phyloP scores from a whole-genome alignment of 2,329 filamentous ascomycete genomes.

The Nigrospora sphaerica region DNA sequence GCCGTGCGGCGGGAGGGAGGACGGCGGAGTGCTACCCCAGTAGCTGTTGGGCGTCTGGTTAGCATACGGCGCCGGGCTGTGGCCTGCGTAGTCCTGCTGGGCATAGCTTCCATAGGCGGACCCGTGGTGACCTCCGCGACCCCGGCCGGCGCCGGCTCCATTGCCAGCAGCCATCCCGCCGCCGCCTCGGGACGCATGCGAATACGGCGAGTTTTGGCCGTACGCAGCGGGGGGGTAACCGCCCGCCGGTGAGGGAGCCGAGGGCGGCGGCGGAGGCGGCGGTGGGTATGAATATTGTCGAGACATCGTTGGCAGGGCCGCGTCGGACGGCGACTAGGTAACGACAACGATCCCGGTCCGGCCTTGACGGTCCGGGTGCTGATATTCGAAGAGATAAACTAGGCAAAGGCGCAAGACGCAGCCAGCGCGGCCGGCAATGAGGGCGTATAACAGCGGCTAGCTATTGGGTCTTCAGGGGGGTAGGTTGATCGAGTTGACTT shows the following conservation, averaged over 20 bases:
- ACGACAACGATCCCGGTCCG: too few species aligned
- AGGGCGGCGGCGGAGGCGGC: constrained; percentile 20
- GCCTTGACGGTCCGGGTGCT: too few species aligned
- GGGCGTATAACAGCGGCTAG: too few species aligned
- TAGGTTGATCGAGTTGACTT: too few species aligned
- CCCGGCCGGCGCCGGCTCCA: constrained; percentile 11
- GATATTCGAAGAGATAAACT: too few species aligned
- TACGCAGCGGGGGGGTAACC: constrained; percentile 15
- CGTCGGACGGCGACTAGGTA: too few species aligned
- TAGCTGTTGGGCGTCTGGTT: constrained; percentile 19
- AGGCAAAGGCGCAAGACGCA: too few species aligned
- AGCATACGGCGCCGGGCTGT: constrained; percentile 11
- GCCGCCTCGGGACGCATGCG: constrained; percentile 23
- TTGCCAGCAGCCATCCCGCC: constrained; percentile 12
- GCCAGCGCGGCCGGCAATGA: too few species aligned
- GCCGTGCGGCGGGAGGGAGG: constrained; percentile 21
- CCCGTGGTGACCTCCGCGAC: constrained; percentile 11
- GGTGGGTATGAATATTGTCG: constrained; percentile 21
- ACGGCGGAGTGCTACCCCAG: constrained; percentile 15
- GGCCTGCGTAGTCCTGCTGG: constrained; percentile 16
- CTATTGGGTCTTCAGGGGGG: too few species aligned
- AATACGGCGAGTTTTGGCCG: constrained; percentile 34
- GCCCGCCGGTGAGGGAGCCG: constrained; percentile 12
- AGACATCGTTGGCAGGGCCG: constrained; percentile 8
- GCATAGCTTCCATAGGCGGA: constrained; percentile 17